Percentiles rank a stretch among this genome's conserved stretches.
These are phyloP conservation scores for Cryphonectria parasitica DNA, from an alignment of 2,329 filamentous ascomycete species.

Conservation along the genomic window DNA sequence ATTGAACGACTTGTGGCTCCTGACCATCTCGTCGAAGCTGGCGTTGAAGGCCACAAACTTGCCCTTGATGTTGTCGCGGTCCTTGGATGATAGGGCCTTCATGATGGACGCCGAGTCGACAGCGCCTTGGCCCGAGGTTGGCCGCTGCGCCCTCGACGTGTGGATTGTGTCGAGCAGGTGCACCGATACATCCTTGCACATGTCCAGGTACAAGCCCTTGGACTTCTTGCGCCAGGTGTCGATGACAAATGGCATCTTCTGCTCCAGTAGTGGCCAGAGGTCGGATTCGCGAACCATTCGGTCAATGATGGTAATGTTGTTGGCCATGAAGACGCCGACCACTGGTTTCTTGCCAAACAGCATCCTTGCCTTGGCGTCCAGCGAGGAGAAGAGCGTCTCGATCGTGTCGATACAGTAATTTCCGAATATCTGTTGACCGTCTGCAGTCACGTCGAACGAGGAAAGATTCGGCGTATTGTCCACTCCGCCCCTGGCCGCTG, in stretches of 20 bases:
- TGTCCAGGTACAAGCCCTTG: slow-evolving; percentile 77
- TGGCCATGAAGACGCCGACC: slow-evolving; percentile 88
- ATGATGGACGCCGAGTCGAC: slow-evolving; percentile 82
- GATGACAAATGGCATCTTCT: slow-evolving; percentile 63
- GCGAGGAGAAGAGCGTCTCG: slow-evolving; percentile 73
- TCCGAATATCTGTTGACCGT: slow-evolving; percentile 84
- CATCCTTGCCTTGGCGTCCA: slow-evolving; percentile 74
- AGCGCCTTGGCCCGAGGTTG: slow-evolving; percentile 69
- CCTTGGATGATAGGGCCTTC: slow-evolving; percentile 82
- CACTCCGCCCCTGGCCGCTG: slow-evolving; percentile 57
- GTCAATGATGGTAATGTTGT: slow-evolving; percentile 82
- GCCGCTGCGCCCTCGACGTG: slow-evolving; percentile 74
- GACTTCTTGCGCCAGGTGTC: slow-evolving; percentile 90
- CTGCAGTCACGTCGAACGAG: slow-evolving; percentile 85
- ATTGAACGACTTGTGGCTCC: slow-evolving; percentile 77
- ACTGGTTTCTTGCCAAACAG: slow-evolving; percentile 78
- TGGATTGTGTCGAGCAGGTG: slow-evolving; percentile 90
- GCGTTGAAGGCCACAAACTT: slow-evolving; percentile 93
- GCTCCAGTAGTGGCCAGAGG: slow-evolving; percentile 70
- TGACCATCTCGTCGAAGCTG: slow-evolving; percentile 86
- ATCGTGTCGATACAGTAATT: slow-evolving; percentile 91
- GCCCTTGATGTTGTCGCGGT: slow-evolving; percentile 94
- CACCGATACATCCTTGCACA: slow-evolving; percentile 85
- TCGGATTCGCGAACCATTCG: slow-evolving; percentile 84
- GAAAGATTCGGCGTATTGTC: slow-evolving; percentile 72